These are phyloP conservation scores for Tetrahymena borealis DNA, from an alignment of 73 alveolate genomes.

Conservation along the genomic window DNA sequence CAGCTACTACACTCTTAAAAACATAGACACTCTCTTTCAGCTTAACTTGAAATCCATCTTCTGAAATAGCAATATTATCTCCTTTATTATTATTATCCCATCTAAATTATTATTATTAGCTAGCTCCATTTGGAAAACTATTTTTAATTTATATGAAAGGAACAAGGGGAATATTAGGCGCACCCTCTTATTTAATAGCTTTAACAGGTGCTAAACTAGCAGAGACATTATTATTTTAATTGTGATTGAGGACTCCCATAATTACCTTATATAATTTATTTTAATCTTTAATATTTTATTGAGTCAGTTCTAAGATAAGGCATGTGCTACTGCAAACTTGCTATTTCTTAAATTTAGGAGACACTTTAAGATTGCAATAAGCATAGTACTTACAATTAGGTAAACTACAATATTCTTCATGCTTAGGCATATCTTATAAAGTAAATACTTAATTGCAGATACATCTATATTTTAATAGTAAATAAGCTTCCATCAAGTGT, in stretches of 20 bases:
- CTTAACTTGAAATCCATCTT: conserved; percentile 48
- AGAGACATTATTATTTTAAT: conserved; percentile 12
- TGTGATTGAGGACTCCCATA: conserved; percentile 39
- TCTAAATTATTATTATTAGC: conserved; percentile 38
- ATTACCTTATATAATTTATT: conserved; percentile 38
- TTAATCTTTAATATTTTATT: conserved; percentile 50
- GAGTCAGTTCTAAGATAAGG: conserved; percentile 41
- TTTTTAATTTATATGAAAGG: conserved; percentile 45
- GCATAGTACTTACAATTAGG: conserved; percentile 57
- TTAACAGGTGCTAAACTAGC: background rate
- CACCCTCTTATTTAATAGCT: conserved; percentile 15
- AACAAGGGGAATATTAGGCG: conserved; percentile 41
- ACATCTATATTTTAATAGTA: conserved; percentile 46
- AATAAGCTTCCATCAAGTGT: conserved; percentile 40
- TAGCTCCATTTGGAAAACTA: conserved; percentile 48
- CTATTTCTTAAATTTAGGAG: conserved; percentile 25
- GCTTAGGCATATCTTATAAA: conserved; percentile 45
- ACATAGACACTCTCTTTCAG: conserved; percentile 57
- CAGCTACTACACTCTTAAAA: conserved; percentile 47
- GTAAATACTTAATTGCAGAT: conserved; percentile 47
- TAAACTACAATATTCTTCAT: conserved; percentile 49
- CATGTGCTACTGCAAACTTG: conserved; percentile 38
- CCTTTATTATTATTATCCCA: conserved; percentile 62
- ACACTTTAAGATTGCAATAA: conserved; percentile 35
- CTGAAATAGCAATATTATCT: conserved; percentile 48